Evolutionary conservation across 805 yeast species (phyloP).

Genomic region (Metschnikowia bowlesiae): DNA sequence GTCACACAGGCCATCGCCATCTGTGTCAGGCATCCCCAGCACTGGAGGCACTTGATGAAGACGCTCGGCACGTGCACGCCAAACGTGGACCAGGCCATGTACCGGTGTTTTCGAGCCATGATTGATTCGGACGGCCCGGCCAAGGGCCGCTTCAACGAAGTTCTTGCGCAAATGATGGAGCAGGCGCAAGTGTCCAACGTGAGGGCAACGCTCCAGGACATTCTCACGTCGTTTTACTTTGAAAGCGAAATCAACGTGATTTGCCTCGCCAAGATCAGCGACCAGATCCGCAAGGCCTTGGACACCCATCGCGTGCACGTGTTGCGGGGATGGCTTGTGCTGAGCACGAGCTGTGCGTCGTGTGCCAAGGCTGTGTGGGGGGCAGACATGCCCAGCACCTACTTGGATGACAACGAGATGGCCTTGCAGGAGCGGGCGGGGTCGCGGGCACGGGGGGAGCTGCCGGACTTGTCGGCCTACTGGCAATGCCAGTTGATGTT

Average conservation of each 20-base stretch:
- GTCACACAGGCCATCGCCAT: conserved; percentile 8
- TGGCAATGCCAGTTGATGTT: conserved; percentile 40
- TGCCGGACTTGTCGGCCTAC: conserved; percentile 8
- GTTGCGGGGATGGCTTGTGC: conserved; percentile 55
- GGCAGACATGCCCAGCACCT: conserved; percentile 42
- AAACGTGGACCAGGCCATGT: conserved; percentile 25
- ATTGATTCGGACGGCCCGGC: conserved; percentile 21
- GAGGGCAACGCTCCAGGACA: conserved; percentile 54
- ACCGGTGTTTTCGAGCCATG: conserved; percentile 29
- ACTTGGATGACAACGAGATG: conserved; percentile 31
- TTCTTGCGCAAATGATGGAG: conserved; percentile 13
- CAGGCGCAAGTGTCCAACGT: conserved; percentile 51
- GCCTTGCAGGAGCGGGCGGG: conserved; percentile 52
- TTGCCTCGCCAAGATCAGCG: conserved; percentile 51
- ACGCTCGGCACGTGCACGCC: conserved; percentile 16
- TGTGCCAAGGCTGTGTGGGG: conserved; percentile 81
- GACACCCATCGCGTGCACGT: conserved; percentile 38
- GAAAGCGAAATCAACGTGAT: conserved; percentile 54
- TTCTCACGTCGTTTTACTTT: conserved; percentile 58
- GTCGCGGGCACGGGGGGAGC: conserved; percentile 2
- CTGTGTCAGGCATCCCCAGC: conserved; percentile 19
- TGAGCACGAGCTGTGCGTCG: conserved; percentile 57
- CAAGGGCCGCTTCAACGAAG: conserved; percentile 6
- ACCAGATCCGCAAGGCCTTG: conserved; percentile 49
- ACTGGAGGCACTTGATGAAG: conserved; percentile 30